Conservation (phyloP, 257 asterid genomes). For the Jacaranda copaia region DNA sequence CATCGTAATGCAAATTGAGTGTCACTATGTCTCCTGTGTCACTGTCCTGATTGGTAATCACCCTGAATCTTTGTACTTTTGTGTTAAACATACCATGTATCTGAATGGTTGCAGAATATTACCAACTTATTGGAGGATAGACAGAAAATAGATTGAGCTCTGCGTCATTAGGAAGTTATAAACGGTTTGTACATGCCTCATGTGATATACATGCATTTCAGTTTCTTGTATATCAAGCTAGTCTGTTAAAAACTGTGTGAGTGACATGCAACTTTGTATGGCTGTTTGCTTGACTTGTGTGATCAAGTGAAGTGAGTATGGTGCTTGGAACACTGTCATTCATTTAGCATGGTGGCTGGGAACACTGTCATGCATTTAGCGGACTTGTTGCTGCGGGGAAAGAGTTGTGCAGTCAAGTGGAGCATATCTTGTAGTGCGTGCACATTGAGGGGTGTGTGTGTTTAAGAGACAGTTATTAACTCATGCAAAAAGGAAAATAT, state of each 20-base stretch:
- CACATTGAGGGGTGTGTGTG: too few relatives aligned
- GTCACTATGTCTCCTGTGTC: not conserved
- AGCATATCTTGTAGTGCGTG: too few relatives aligned
- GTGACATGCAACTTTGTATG: not conserved
- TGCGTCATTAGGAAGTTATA: not conserved
- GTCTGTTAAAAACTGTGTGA: too few relatives aligned
- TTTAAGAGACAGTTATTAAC: too few relatives aligned
- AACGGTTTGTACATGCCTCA: not conserved
- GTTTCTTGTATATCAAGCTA: too few relatives aligned
- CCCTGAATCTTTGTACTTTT: not conserved
- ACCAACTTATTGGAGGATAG: not conserved
- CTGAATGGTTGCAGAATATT: too few relatives aligned
- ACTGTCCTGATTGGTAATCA: slow-evolving; percentile 3
- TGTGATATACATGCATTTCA: too few relatives aligned
- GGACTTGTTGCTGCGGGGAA: not conserved
- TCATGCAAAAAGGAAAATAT: too few relatives aligned
- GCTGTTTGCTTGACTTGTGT: not conserved
- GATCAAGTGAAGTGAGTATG: not conserved
- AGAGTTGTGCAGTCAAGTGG: not conserved
- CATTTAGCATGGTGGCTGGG: too few relatives aligned
- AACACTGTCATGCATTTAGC: not conserved
- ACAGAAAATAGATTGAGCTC: not conserved
- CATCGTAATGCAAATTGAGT: not conserved
- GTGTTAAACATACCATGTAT: not conserved
- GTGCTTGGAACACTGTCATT: not conserved